These are phyloP conservation scores for Artemisia argyi DNA, from an alignment of 129 eudicot species.

Conservation along the genomic window DNA sequence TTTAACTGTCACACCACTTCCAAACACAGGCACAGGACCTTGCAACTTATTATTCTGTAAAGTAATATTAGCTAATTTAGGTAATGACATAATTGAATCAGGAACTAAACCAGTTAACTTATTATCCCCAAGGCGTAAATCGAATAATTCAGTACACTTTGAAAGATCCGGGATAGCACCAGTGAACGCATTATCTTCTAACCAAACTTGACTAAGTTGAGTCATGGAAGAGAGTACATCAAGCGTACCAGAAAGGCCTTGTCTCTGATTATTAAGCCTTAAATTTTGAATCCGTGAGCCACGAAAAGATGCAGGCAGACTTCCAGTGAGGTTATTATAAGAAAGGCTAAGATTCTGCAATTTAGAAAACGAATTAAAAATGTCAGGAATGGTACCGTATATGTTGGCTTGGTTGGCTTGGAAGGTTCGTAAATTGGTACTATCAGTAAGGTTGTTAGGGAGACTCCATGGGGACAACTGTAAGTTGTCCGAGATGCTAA, in stretches of 20 bases:
- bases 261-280: constrained; percentile 42
- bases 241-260: constrained; percentile 39
- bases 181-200: constrained; percentile 41
- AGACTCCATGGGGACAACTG: background rate
- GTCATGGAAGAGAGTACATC: constrained; percentile 39
- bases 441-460: background rate
- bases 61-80: too few species aligned
- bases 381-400: constrained; percentile 41
- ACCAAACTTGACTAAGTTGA: constrained; percentile 42
- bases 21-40: too few species aligned
- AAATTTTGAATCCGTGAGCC: constrained; percentile 32
- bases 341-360: constrained; percentile 35
- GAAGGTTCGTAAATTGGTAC: constrained; percentile 26
- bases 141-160: too few species aligned
- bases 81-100: too few species aligned
- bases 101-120: too few species aligned
- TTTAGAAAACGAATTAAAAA: constrained; percentile 27
- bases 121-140: too few species aligned
- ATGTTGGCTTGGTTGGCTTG: constrained; percentile 30
- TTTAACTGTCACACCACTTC: background rate
- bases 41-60: too few species aligned
- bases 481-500: too few species aligned
- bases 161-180: constrained; percentile 26
- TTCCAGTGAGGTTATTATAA: constrained; percentile 38
- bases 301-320: constrained; percentile 30